Evolutionary conservation across 2,329 filamentous ascomycete species (phyloP).

Genomic region (Nemania sp.): DNA sequence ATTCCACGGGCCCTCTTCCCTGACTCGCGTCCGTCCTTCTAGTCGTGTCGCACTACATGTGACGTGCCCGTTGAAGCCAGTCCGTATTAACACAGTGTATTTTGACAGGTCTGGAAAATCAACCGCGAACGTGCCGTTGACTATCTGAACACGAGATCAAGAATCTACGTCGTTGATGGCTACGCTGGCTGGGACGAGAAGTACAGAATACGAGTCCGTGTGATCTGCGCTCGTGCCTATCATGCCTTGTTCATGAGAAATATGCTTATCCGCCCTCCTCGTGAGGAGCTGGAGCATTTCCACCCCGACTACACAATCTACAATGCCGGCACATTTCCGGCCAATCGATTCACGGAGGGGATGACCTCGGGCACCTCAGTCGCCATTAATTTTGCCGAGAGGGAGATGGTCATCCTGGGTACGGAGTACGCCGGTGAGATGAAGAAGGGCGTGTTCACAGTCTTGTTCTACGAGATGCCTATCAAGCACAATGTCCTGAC

Average conservation of each 20-base stretch:
- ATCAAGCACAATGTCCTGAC: constrained; percentile 99
- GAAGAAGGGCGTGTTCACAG: constrained; percentile 99
- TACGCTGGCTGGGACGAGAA: constrained; percentile 98
- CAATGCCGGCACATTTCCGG: constrained; percentile 97
- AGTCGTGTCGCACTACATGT: too few relatives aligned
- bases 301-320: constrained; percentile 99
- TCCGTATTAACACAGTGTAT: constrained; percentile 9
- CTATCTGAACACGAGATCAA: constrained; percentile 98
- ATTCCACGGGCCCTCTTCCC: constrained; percentile 8
- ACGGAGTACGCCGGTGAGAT: constrained; percentile 97
- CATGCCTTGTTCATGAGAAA: constrained; percentile 99
- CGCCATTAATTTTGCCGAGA: constrained; percentile 97
- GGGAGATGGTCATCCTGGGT: constrained; percentile 99
- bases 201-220: constrained; percentile 95
- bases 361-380: constrained; percentile 99
- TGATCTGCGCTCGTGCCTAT: constrained; percentile 98
- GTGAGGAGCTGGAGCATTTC: constrained; percentile 94
- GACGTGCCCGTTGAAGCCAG: neutral
- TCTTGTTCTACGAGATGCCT: constrained; percentile 99
- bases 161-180: constrained; percentile 97
- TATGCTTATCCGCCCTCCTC: constrained; percentile 95
- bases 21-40: constrained; percentile 3
- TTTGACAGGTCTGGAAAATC: constrained; percentile 90
- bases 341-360: constrained; percentile 95
- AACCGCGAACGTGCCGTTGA: constrained; percentile 98